Evolutionary conservation across 202 grass and related monocot genomes (phyloP).

Genomic region (Carex arenaria): DNA sequence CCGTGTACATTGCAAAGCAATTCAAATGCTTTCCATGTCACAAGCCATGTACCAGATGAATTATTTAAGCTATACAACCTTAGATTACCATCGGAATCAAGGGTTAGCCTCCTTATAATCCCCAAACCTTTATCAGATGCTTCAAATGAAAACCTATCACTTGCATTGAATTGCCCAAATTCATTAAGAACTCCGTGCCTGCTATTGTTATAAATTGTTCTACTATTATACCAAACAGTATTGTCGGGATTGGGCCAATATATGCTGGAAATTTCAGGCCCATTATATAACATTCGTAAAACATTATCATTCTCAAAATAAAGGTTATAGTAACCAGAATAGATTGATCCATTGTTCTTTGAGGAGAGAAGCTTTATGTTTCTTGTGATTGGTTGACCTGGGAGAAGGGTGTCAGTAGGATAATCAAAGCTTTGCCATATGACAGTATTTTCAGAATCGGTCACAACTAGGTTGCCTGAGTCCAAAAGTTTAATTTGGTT

Average conservation of each 20-base stretch:
- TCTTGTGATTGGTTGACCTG: conserved; percentile 34
- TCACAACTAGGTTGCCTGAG: conserved; percentile 61
- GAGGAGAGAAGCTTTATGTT: conserved; percentile 30
- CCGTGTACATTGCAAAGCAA: conserved; percentile 57
- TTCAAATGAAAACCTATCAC: conserved; percentile 31
- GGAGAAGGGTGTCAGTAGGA: conserved; percentile 60
- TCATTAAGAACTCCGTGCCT: conserved; percentile 44
- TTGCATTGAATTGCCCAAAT: conserved; percentile 38
- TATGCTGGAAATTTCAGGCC: conserved; percentile 60
- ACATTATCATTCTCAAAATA: conserved; percentile 71
- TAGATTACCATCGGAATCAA: conserved; percentile 54
- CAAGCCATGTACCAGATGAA: conserved; percentile 36
- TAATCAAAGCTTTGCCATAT: conserved; percentile 69
- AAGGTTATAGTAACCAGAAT: conserved; percentile 30
- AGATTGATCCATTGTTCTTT: background rate
- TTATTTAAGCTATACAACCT: conserved; percentile 67
- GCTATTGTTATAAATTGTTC: conserved; percentile 50
- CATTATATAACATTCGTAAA: conserved; percentile 50
- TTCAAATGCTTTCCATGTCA: conserved; percentile 27
- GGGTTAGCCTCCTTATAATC: conserved; percentile 44
- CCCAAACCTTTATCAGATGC: conserved; percentile 41
- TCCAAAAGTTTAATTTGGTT: conserved; percentile 38
- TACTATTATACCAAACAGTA: conserved; percentile 22
- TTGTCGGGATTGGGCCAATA: conserved; percentile 56
- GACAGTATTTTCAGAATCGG: background rate